phyloP scores from a whole-genome alignment of 257 asterid genomes.

The Penstemon barbatus region DNA sequence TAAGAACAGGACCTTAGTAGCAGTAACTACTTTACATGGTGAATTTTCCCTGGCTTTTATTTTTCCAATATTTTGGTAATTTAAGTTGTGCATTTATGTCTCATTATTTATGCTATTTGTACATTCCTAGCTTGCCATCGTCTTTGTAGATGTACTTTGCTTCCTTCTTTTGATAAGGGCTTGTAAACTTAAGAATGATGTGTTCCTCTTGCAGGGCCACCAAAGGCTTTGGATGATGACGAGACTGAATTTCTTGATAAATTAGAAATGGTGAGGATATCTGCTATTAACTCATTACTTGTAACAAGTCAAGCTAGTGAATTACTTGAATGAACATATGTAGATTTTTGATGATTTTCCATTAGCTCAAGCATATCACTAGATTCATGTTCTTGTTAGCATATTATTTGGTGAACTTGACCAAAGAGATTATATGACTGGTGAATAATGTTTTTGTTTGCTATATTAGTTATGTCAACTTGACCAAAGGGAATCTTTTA shows the following conservation, averaged over 20 bases:
- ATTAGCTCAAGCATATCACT: background rate
- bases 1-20: background rate
- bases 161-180: background rate
- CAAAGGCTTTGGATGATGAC: conserved; percentile 96
- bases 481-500: too few relatives aligned
- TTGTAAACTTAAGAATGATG: background rate
- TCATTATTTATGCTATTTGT: background rate
- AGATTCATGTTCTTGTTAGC: conserved; percentile 3
- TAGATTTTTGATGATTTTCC: conserved; percentile 18
- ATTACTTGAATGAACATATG: conserved; percentile 10
- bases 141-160: conserved; percentile 8
- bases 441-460: too few relatives aligned
- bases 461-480: too few relatives aligned
- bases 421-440: conserved; percentile 13
- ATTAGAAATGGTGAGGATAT: conserved; percentile 62
- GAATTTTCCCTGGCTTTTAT: conserved; percentile 12
- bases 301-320: conserved; percentile 5
- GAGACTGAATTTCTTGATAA: conserved; percentile 92
- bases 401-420: background rate
- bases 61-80: conserved; percentile 8
- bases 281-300: conserved; percentile 18
- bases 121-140: background rate
- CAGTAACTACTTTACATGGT: conserved; percentile 8
- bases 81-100: conserved; percentile 7
- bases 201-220: conserved; percentile 67